These are phyloP conservation scores for Marsdenia floribunda DNA, from an alignment of 257 asterid species.

Conservation along the genomic window DNA sequence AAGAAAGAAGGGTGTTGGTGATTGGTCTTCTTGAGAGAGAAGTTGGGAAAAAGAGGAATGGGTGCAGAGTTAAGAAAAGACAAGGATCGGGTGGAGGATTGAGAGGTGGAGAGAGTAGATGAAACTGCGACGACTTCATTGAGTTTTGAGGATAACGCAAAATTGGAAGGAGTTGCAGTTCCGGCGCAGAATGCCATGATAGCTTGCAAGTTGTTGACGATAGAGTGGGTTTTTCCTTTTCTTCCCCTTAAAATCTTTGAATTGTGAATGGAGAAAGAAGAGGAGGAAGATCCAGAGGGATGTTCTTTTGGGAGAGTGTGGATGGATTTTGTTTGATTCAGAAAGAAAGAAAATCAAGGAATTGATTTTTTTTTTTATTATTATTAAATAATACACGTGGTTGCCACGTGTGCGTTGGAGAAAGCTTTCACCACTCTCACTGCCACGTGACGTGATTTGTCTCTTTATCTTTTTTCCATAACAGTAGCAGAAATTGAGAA, in stretches of 20 bases:
- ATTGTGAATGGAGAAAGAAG: neutral
- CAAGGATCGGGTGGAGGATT: conserved; percentile 17
- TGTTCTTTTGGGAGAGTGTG: neutral
- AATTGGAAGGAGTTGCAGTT: neutral
- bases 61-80: conserved; percentile 30
- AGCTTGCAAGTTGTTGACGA: neutral
- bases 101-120: neutral
- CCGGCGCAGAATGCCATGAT: conserved; percentile 13
- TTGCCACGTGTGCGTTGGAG: conserved; percentile 8
- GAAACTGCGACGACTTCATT: neutral
- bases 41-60: conserved; percentile 27
- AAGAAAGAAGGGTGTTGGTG: conserved; percentile 11
- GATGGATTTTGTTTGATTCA: neutral
- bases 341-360: neutral
- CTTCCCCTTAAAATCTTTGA: too few relatives aligned
- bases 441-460: too few relatives aligned
- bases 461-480: too few relatives aligned
- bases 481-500: too few relatives aligned
- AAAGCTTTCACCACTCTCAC: conserved; percentile 3
- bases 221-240: neutral
- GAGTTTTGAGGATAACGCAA: neutral
- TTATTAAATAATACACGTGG: too few relatives aligned
- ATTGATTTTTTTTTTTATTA: neutral
- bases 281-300: conserved; percentile 6
- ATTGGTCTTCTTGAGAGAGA: conserved; percentile 25